Evolutionary conservation across 306 rosid genomes (phyloP).

Genomic region (Citrullus colocynthis): DNA sequence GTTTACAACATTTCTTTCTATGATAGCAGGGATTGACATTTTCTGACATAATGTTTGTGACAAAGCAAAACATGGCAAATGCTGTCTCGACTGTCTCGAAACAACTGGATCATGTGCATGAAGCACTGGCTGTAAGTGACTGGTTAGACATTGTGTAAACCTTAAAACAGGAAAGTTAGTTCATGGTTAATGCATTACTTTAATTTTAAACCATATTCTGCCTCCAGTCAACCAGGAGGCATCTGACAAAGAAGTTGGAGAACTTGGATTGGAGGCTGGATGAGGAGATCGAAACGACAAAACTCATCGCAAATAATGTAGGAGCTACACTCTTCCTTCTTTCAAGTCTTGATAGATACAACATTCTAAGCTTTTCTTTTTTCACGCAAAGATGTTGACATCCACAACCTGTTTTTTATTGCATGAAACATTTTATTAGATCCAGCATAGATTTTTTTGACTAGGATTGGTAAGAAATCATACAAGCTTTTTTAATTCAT

Average conservation of each 20-base stretch:
- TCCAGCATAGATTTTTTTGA: neutral
- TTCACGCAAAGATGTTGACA: neutral
- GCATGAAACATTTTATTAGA: neutral
- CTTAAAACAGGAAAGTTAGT: conserved; percentile 11
- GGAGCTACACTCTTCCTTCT: conserved; percentile 10
- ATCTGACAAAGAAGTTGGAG: conserved; percentile 56
- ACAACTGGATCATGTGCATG: conserved; percentile 61
- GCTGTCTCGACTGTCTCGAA: conserved; percentile 53
- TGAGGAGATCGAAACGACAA: conserved; percentile 42
- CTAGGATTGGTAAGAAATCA: neutral
- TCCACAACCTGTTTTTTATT: neutral
- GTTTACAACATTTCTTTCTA: no score
- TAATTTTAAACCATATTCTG: neutral
- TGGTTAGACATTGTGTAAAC: neutral
- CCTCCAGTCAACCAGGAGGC: conserved; percentile 52
- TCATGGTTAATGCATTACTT: neutral
- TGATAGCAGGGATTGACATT: conserved; percentile 49
- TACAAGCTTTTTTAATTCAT: neutral
- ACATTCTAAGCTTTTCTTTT: neutral
- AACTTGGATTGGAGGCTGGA: conserved; percentile 55
- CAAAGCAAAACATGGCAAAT: conserved; percentile 61
- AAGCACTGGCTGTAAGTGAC: conserved; percentile 65
- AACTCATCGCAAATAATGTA: conserved; percentile 54
- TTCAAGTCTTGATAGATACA: neutral
- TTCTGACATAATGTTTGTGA: conserved; percentile 78